Base-by-base conservation (phyloP, 768 basidiomycete species). In the Rhizopogon rudus region DNA sequence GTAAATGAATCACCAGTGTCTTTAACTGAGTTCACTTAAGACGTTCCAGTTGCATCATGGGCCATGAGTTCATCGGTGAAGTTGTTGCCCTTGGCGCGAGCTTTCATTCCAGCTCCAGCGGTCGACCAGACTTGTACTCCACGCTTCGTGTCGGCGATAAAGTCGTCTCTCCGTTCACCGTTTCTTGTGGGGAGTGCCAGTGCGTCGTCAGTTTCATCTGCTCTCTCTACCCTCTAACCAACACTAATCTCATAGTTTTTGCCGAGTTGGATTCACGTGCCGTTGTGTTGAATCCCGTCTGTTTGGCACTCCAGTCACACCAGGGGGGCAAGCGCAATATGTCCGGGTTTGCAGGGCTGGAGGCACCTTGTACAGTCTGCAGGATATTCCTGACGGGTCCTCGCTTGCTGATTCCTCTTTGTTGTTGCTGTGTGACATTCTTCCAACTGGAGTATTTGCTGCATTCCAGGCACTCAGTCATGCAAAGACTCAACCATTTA, bases 141-240 rank as follows among this genome's bases (percentile, higher is more conserved):
- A 80, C 72, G 22, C 75, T 92, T 52, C 81, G 77, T 53, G 68
- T 88, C 6, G 89, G 88, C 5, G 86, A 92, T 65, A 87, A 83
- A 62, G 86, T 92, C 13, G 83, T 92, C 22, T 83, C 88, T 1
- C 87, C 91, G 3, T 92, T 91, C 69, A 88, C 88, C 0, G 77
- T 80, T n/a, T 88, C 82, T 48, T 93, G 91, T 60, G 86, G 84
- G n/a, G 88, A 91, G 64, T 93, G 91, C 78, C 81, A 85, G 89
- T 92, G 57, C 63, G 83, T 77, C 2, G 10, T 31, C 12, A 9
- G 6, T 31, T 20, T 46, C n/a, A 6, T 14, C 10, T 1, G 10
- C 7, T 25, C 25, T 4, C 25, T 25, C 25, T 25, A 25, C 33
- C 20, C 2, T 1, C 42, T n/a, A 40, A 33, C 25, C 13, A 28